Evolutionary conservation across 2,329 filamentous ascomycete species (phyloP).

Genomic region (Cladosporium cucumerinum): DNA sequence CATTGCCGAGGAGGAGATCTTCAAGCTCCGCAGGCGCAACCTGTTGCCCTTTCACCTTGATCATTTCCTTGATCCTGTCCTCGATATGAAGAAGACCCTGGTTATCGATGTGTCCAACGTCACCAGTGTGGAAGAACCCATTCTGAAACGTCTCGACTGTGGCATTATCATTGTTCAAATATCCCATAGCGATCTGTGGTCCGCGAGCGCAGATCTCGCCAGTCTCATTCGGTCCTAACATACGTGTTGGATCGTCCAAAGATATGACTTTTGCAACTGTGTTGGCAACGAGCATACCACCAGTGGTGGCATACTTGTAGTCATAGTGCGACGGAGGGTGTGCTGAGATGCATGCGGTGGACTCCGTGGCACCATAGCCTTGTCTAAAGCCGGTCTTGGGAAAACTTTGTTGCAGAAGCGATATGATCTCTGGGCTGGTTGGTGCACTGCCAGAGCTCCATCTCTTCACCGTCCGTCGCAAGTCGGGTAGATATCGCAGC

Average conservation of each 20-base stretch:
- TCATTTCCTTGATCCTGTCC: conserved; percentile 64
- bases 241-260: conserved; percentile 45
- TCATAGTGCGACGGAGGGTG: conserved; percentile 56
- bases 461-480: conserved; percentile 43
- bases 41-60: conserved; percentile 62
- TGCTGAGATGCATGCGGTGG: conserved; percentile 59
- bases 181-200: conserved; percentile 40
- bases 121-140: conserved; percentile 57
- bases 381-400: conserved; percentile 61
- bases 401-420: conserved; percentile 53
- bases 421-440: conserved; percentile 54
- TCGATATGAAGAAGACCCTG: conserved; percentile 57
- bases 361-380: conserved; percentile 68
- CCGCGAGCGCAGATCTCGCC: conserved; percentile 45
- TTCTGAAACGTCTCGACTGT: conserved; percentile 44
- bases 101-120: conserved; percentile 54
- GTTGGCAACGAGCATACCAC: conserved; percentile 55
- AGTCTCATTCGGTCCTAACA: conserved; percentile 49
- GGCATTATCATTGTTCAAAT: conserved; percentile 33
- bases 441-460: conserved; percentile 62
- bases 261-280: conserved; percentile 60
- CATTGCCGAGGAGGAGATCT: conserved; percentile 56
- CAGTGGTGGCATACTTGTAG: conserved; percentile 56
- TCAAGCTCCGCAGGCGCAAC: conserved; percentile 63
- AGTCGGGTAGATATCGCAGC: conserved; percentile 53